Conservation (phyloP, 148 eudicot genomes). For the Spergularia marina region DNA sequence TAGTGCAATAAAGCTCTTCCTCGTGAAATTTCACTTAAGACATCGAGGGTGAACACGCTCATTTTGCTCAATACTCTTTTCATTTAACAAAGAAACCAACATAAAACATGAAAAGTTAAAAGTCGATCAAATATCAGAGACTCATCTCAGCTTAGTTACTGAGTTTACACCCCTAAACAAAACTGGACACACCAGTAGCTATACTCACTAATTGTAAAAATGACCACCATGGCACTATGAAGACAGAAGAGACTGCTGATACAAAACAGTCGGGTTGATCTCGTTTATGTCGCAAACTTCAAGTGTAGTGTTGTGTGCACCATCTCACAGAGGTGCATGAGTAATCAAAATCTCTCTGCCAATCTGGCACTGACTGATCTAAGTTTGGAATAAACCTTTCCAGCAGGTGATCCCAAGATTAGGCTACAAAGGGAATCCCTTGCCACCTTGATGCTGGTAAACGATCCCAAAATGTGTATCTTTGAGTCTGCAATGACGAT, state of each 20-base stretch:
- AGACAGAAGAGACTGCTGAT: not conserved
- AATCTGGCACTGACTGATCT: constrained; percentile 73
- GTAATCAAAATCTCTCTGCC: constrained; percentile 66
- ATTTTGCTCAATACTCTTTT: too few species aligned
- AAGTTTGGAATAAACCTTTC: constrained; percentile 85
- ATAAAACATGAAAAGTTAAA: not conserved
- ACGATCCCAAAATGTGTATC: constrained; percentile 75
- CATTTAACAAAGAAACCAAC: not conserved
- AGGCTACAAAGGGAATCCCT: constrained; percentile 77
- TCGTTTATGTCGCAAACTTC: not conserved
- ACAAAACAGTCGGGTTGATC: not conserved
- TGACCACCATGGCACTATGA: not conserved
- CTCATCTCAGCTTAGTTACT: too few species aligned
- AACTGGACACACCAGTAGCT: too few species aligned
- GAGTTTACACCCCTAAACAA: too few species aligned
- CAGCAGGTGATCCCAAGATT: constrained; percentile 88
- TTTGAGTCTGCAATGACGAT: constrained; percentile 76
- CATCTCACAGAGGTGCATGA: not conserved
- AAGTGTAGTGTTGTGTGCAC: not conserved
- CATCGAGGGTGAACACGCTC: too few species aligned
- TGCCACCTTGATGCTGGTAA: constrained; percentile 64
- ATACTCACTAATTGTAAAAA: too few species aligned
- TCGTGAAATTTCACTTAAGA: too few species aligned
- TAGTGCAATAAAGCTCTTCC: too few species aligned
- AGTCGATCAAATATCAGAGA: too few species aligned